phyloP scores from a whole-genome alignment of 2,329 filamentous ascomycete species.

The Bretziella fagacearum region DNA sequence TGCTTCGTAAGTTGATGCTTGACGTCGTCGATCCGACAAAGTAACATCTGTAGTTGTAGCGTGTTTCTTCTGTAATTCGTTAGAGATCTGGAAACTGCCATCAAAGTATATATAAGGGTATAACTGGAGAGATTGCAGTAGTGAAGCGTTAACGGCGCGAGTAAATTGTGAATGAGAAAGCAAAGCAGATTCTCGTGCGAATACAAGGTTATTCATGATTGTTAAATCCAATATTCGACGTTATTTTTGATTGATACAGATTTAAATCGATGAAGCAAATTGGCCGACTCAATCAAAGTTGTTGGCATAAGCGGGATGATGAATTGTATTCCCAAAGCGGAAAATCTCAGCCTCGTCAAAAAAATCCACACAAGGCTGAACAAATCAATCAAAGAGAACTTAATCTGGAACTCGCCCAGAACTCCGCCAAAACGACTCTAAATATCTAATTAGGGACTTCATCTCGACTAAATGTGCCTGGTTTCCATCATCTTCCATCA shows the following conservation, averaged over 20 bases:
- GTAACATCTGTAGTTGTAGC: not conserved
- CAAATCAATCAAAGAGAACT: not conserved
- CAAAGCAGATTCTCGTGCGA: slow-evolving; percentile 59
- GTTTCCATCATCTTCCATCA: not conserved
- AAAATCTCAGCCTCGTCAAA: slow-evolving; percentile 4
- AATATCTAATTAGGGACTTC: not conserved
- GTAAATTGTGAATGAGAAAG: slow-evolving; percentile 47
- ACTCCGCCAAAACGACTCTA: no score
- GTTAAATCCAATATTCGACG: no score
- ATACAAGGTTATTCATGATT: slow-evolving; percentile 17
- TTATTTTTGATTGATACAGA: no score
- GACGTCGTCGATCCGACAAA: not conserved
- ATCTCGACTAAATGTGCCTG: not conserved
- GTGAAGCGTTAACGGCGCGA: slow-evolving; percentile 44
- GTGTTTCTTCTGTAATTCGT: not conserved
- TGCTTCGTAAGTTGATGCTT: slow-evolving; percentile 26
- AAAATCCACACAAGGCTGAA: slow-evolving; percentile 4
- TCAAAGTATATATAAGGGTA: slow-evolving; percentile 54
- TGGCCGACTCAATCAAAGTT: no score
- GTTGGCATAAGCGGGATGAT: not conserved
- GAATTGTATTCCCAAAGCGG: not conserved
- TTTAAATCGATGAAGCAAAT: no score
- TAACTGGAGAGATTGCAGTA: slow-evolving; percentile 52
- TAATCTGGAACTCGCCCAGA: not conserved
- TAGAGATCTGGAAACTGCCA: slow-evolving; percentile 23